Evolutionary conservation across 1,284 basidiomycete species (phyloP).

Genomic region (Ustilago xerochloae): DNA sequence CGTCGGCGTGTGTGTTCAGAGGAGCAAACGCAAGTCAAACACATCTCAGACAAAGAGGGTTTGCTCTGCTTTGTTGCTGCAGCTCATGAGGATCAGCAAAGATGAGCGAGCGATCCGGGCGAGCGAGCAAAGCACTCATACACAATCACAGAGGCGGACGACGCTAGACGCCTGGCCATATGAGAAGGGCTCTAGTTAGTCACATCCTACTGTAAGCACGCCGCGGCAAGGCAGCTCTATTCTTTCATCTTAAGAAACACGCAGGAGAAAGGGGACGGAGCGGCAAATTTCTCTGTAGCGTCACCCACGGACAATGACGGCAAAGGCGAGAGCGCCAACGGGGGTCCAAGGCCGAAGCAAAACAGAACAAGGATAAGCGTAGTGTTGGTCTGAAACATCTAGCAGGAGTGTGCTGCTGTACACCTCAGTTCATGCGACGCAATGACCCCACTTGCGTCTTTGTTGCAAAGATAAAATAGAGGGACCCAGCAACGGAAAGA

Average conservation of each 20-base stretch:
- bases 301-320: neutral
- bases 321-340: neutral
- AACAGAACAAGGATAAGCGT: neutral
- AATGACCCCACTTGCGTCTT: slow-evolving; percentile 10
- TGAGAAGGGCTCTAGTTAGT: no score
- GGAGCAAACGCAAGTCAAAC: neutral
- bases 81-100: neutral
- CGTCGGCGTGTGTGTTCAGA: neutral
- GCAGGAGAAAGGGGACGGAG: slow-evolving; percentile 8
- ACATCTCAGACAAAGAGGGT: neutral
- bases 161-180: slow-evolving; percentile 28
- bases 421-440: slow-evolving; percentile 2
- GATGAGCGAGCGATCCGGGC: slow-evolving; percentile 7
- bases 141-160: neutral
- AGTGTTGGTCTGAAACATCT: slow-evolving; percentile 10
- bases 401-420: neutral
- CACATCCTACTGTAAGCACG: no score
- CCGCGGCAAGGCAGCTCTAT: neutral
- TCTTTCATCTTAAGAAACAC: neutral
- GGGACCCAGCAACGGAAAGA: neutral
- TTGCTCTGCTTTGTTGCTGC: neutral
- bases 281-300: slow-evolving; percentile 12
- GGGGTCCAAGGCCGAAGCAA: neutral
- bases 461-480: neutral
- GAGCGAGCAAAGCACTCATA: neutral